Conservation (phyloP, 2,329 filamentous ascomycete genomes). For the Pestalotiopsis sp. region DNA sequence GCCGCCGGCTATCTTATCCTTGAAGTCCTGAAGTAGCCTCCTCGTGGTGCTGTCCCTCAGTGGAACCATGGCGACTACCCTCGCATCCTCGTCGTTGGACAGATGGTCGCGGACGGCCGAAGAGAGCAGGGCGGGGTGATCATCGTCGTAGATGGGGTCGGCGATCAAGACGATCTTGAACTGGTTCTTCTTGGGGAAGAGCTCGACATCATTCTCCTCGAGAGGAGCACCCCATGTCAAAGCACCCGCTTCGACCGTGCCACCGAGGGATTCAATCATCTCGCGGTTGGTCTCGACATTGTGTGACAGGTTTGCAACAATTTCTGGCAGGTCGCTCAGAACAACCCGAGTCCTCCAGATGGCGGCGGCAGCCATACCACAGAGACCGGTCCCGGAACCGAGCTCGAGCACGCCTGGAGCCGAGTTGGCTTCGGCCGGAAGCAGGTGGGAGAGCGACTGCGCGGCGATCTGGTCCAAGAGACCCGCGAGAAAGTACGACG, state of each 20-base stretch:
- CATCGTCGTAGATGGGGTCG: constrained; percentile 84
- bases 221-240: constrained; percentile 72
- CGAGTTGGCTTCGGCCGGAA: constrained; percentile 32
- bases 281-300: constrained; percentile 70
- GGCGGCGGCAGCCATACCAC: constrained; percentile 82
- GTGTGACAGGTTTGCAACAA: constrained; percentile 76
- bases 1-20: constrained; percentile 58
- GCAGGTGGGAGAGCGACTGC: constrained; percentile 47
- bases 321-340: constrained; percentile 83
- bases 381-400: constrained; percentile 87
- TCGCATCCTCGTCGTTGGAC: constrained; percentile 54
- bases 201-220: constrained; percentile 40
- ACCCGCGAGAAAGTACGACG: constrained; percentile 81
- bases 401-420: constrained; percentile 67
- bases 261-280: constrained; percentile 56
- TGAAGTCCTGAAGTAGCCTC: constrained; percentile 65
- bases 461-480: constrained; percentile 59
- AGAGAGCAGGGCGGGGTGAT: constrained; percentile 76
- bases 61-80: constrained; percentile 80
- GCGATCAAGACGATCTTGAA: constrained; percentile 78
- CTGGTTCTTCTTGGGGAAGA: constrained; percentile 47
- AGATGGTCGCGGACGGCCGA: constrained; percentile 72
- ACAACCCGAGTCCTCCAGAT: constrained; percentile 68
- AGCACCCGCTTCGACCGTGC: constrained; percentile 62
- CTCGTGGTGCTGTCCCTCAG: constrained; percentile 70